These are phyloP conservation scores for Ecytonucleospora hepatopenaei DNA, from an alignment of 371 early-diverging fungal species.

Conservation along the genomic window DNA sequence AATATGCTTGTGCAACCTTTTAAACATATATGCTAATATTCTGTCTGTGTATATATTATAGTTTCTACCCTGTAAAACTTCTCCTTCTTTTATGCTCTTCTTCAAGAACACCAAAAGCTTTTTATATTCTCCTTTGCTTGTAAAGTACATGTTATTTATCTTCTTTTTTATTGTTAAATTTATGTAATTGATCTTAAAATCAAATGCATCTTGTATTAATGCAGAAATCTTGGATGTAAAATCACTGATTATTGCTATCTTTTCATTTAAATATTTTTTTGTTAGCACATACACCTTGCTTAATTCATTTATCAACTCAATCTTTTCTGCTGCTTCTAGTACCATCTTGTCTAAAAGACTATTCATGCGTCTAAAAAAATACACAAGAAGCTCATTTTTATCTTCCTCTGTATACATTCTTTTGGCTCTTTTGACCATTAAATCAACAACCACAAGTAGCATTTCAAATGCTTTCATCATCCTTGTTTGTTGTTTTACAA, in stretches of 20 bases:
- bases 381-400: slow-evolving; percentile 23
- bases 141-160: slow-evolving; percentile 18
- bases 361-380: slow-evolving; percentile 18
- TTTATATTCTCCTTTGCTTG: not conserved
- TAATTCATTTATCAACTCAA: slow-evolving; percentile 10
- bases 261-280: slow-evolving; percentile 25
- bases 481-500: not conserved
- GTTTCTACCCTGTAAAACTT: slow-evolving; percentile 24
- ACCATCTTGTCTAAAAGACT: slow-evolving; percentile 23
- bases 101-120: slow-evolving; percentile 16
- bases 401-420: slow-evolving; percentile 26
- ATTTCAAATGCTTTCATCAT: slow-evolving; percentile 12
- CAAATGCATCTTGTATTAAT: slow-evolving; percentile 17
- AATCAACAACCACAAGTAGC: slow-evolving; percentile 20
- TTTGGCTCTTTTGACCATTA: slow-evolving; percentile 9
- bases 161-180: slow-evolving; percentile 14
- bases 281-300: slow-evolving; percentile 10
- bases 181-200: slow-evolving; percentile 15
- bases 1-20: slow-evolving; percentile 12
- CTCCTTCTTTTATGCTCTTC: slow-evolving; percentile 6
- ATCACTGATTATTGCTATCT: slow-evolving; percentile 6
- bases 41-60: slow-evolving; percentile 4
- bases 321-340: slow-evolving; percentile 5
- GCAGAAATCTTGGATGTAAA: slow-evolving; percentile 12
- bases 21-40: slow-evolving; percentile 10